Evolutionary conservation across 805 yeast genomes (phyloP).

Genomic region (Metahyphopichia silvanorum): DNA sequence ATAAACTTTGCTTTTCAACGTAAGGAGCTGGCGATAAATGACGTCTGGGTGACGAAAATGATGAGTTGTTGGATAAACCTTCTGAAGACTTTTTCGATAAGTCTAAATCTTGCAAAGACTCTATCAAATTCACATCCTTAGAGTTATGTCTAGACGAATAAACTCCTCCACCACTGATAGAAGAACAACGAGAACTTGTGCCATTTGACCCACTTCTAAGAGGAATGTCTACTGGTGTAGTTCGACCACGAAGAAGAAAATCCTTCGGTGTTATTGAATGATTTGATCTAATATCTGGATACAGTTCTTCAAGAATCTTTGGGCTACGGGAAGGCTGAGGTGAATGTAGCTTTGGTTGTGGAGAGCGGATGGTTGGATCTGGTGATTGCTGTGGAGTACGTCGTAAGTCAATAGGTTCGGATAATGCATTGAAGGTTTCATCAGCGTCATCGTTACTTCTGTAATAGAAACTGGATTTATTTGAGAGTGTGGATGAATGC

Average conservation of each 20-base stretch:
- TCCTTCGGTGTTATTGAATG: conserved; percentile 49
- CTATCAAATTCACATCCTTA: conserved; percentile 17
- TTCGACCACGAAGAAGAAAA: conserved; percentile 24
- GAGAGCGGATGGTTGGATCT: conserved; percentile 20
- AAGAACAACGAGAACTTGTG: conserved; percentile 6
- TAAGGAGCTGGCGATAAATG: conserved; percentile 53
- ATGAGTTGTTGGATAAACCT: conserved; percentile 15
- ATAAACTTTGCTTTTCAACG: conserved; percentile 48
- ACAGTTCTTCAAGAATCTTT: conserved; percentile 9
- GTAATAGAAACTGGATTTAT: conserved; percentile 2
- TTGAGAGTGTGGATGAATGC: background rate
- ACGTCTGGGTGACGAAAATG: conserved; percentile 51
- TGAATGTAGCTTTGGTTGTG: conserved; percentile 22
- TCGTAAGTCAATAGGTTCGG: conserved; percentile 3
- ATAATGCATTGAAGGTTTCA: conserved; percentile 8
- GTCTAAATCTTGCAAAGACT: conserved; percentile 25
- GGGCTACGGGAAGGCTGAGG: conserved; percentile 36
- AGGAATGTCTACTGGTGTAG: conserved; percentile 6
- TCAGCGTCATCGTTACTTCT: conserved; percentile 11
- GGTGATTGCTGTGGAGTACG: background rate
- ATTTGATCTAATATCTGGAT: conserved; percentile 14
- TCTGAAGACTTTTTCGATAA: conserved; percentile 21
- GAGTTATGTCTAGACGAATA: conserved; percentile 11
- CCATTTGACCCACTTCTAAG: background rate
- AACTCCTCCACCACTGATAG: conserved; percentile 2